Conservation (phyloP, 2,329 filamentous ascomycete species). For the Stemphylium vesicarium region DNA sequence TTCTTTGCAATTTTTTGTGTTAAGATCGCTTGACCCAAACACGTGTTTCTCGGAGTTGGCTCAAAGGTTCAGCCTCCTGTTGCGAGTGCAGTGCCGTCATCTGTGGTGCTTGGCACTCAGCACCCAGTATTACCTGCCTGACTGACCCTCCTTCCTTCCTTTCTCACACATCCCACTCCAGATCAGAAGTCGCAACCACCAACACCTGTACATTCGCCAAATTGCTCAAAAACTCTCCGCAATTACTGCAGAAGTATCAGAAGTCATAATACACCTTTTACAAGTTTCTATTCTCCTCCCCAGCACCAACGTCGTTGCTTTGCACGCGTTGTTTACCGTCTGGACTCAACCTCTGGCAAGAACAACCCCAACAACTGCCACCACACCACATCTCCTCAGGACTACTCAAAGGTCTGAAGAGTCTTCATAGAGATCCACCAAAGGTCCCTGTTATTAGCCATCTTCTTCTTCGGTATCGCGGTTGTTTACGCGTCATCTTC, state of each 20-base stretch:
- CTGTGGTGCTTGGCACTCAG: neutral
- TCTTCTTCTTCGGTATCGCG: neutral
- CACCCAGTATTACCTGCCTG: neutral
- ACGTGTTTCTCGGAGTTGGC: neutral
- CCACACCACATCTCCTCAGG: conserved; percentile 1
- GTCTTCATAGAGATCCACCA: neutral
- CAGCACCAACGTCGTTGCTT: neutral
- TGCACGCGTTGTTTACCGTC: conserved; percentile 35
- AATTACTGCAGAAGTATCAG: neutral
- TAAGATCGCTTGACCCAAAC: neutral
- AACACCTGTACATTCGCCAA: conserved; percentile 8
- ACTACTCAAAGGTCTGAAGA: neutral
- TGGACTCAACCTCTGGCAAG: neutral
- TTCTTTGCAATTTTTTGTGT: neutral
- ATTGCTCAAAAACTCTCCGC: conserved; percentile 6
- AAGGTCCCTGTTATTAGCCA: neutral
- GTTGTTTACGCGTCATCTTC: conserved; percentile 27
- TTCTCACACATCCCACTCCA: conserved; percentile 20
- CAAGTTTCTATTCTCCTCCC: neutral
- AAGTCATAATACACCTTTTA: neutral
- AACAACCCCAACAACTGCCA: neutral
- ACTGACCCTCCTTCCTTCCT: conserved; percentile 19
- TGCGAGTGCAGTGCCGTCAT: too few relatives aligned
- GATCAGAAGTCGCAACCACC: conserved; percentile 24
- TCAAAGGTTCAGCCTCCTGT: too few relatives aligned